Percentiles rank a stretch among this genome's conserved stretches.
Evolutionary conservation across 2,329 filamentous ascomycete species (phyloP).

Genomic region (Aurifilum marmelostoma): DNA sequence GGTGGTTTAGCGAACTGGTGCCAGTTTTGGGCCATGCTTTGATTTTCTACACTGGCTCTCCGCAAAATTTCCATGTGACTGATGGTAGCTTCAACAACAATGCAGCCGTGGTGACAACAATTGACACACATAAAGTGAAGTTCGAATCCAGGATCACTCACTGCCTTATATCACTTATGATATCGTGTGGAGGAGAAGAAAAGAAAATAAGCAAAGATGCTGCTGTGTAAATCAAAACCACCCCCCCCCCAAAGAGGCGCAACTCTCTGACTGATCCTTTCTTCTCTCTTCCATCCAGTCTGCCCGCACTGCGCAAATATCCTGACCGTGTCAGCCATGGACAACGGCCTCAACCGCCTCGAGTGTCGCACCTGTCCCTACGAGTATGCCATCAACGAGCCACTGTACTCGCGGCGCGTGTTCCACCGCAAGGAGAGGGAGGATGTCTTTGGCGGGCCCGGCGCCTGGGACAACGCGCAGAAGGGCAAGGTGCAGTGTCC

Average conservation of each 20-base stretch:
- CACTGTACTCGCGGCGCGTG: constrained; percentile 80
- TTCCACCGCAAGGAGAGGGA: constrained; percentile 88
- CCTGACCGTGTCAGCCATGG: constrained; percentile 70
- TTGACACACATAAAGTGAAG: background rate
- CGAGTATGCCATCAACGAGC: constrained; percentile 78
- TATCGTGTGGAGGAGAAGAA: too few relatives aligned
- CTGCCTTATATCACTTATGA: background rate
- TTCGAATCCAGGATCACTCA: background rate
- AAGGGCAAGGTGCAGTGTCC: constrained; percentile 83
- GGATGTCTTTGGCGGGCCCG: constrained; percentile 85
- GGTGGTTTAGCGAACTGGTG: background rate
- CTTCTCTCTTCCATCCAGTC: constrained; percentile 52
- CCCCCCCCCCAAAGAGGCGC: background rate
- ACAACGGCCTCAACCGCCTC: constrained; percentile 73
- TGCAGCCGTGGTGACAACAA: constrained; percentile 18
- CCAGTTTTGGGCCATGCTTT: background rate
- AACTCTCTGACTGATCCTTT: constrained; percentile 22
- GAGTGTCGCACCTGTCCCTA: constrained; percentile 96
- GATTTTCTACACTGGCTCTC: background rate
- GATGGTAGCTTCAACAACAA: constrained; percentile 7
- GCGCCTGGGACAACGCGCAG: constrained; percentile 89
- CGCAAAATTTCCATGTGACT: constrained; percentile 18
- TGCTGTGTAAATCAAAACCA: constrained; percentile 61
- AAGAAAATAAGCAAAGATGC: constrained; percentile 60
- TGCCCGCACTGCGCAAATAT: constrained; percentile 85